Percentiles rank a stretch among this genome's conserved stretches.
phyloP scores from a whole-genome alignment of 345 rosid genomes.

The Fremontodendron californicum region DNA sequence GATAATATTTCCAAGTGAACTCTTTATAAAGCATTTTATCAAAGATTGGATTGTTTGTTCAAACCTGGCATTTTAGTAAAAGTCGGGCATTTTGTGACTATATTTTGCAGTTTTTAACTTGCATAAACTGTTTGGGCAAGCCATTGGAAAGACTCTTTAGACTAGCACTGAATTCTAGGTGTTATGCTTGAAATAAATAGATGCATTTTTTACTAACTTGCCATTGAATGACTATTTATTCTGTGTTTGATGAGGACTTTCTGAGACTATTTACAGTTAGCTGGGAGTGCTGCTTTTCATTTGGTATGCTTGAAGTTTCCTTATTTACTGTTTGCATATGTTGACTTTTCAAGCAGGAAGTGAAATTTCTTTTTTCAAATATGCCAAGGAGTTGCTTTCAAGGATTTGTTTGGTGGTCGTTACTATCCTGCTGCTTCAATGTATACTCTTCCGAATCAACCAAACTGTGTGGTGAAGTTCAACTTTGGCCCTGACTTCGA shows the following conservation, averaged over 20 bases:
- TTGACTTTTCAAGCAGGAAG: slow-evolving; percentile 56
- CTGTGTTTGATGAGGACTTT: not conserved
- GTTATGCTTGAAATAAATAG: not conserved
- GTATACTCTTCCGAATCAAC: slow-evolving; percentile 93
- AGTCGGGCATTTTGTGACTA: not conserved
- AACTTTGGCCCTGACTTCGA: slow-evolving; percentile 92
- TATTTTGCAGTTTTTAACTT: not conserved
- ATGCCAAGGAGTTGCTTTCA: slow-evolving; percentile 90
- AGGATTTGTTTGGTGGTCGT: slow-evolving; percentile 73
- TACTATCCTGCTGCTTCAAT: slow-evolving; percentile 98
- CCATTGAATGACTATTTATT: not conserved
- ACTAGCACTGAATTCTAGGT: not conserved
- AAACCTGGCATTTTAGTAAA: not conserved
- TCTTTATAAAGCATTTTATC: not conserved
- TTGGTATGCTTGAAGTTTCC: slow-evolving; percentile 5
- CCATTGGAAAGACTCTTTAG: not conserved
- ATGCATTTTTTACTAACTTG: not conserved
- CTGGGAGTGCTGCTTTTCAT: not conserved
- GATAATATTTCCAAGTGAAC: not conserved
- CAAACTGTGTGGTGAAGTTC: slow-evolving; percentile 81
- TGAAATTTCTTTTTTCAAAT: slow-evolving; percentile 88
- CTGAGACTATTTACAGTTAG: not conserved
- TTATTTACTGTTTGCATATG: not conserved
- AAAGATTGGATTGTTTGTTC: not conserved
- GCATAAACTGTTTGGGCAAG: not conserved